These are phyloP conservation scores for Trichosporon inkin DNA, from an alignment of 1,284 basidiomycete species.

Conservation along the genomic window DNA sequence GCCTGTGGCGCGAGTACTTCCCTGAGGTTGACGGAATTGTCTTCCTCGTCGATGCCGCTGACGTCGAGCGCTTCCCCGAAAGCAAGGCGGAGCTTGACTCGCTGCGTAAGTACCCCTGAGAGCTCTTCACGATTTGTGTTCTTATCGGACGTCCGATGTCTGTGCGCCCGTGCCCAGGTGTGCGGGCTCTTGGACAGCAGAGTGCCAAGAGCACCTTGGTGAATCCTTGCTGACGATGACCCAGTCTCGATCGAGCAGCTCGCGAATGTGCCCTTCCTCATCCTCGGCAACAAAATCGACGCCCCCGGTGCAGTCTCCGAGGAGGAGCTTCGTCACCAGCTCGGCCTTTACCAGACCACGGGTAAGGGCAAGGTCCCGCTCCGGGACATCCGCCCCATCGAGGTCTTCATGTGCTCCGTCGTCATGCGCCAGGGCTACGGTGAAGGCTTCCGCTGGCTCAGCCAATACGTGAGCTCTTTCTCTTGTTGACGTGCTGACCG, in stretches of 20 bases:
- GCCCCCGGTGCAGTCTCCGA: slow-evolving; percentile 96
- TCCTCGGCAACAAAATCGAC: slow-evolving; percentile 99
- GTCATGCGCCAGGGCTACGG: slow-evolving; percentile 99
- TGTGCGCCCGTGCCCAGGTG: not conserved
- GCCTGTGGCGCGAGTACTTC: slow-evolving; percentile 99
- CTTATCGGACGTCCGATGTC: not conserved
- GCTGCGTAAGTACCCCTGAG: slow-evolving; percentile 54
- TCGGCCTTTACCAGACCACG: slow-evolving; percentile 97
- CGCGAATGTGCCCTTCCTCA: slow-evolving; percentile 93
- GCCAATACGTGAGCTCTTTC: slow-evolving; percentile 75
- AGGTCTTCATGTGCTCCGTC: slow-evolving; percentile 99
- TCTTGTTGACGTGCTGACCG: not conserved
- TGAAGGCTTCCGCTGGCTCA: slow-evolving; percentile 98
- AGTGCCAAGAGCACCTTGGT: not conserved
- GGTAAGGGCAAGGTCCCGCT: slow-evolving; percentile 99
- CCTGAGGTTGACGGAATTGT: slow-evolving; percentile 99
- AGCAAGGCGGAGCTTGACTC: slow-evolving; percentile 96
- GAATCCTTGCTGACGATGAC: not conserved
- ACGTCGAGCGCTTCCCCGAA: slow-evolving; percentile 92
- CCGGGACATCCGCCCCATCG: slow-evolving; percentile 94
- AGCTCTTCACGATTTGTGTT: not conserved
- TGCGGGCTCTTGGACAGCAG: not conserved
- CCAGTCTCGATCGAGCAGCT: slow-evolving; percentile 75
- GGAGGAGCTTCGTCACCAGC: slow-evolving; percentile 90
- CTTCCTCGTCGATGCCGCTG: slow-evolving; percentile 96